phyloP scores from a whole-genome alignment of 306 rosid species.

The Vicia sativa region DNA sequence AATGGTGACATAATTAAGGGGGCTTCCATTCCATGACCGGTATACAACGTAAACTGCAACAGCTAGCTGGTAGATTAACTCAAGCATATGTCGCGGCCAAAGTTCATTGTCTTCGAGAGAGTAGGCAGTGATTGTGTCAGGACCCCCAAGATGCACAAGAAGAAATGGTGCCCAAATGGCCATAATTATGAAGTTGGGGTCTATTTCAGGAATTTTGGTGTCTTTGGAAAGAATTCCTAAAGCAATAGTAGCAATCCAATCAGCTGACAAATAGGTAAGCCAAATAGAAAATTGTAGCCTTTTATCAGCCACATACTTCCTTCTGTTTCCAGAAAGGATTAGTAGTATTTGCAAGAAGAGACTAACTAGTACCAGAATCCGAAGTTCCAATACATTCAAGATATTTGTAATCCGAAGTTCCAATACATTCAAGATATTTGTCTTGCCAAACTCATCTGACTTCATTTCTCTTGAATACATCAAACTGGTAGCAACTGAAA shows the following conservation, averaged over 20 bases:
- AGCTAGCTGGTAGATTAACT: conserved; percentile 26
- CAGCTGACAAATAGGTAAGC: conserved; percentile 46
- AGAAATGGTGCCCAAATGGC: conserved; percentile 54
- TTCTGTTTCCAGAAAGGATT: conserved; percentile 35
- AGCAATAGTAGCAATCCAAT: conserved; percentile 37
- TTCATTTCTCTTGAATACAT: neutral
- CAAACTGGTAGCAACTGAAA: neutral
- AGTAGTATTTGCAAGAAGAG: conserved; percentile 41
- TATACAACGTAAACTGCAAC: conserved; percentile 29
- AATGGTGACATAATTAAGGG: conserved; percentile 26
- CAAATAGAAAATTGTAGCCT: conserved; percentile 22
- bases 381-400: conserved; percentile 44
- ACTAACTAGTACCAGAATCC: conserved; percentile 32
- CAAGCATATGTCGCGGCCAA: conserved; percentile 39
- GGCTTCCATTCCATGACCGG: conserved; percentile 2
- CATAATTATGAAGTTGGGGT: conserved; percentile 7
- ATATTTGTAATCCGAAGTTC: conserved; percentile 33
- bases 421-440: conserved; percentile 43
- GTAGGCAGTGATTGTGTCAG: conserved; percentile 48
- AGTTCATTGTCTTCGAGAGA: conserved; percentile 47
- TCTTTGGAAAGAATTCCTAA: conserved; percentile 37
- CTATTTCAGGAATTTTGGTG: neutral
- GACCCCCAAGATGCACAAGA: conserved; percentile 53
- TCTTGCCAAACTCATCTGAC: neutral
- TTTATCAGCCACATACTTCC: conserved; percentile 14